Evolutionary conservation across 2,329 filamentous ascomycete species (phyloP).

Genomic region (Mollisia scopiformis): DNA sequence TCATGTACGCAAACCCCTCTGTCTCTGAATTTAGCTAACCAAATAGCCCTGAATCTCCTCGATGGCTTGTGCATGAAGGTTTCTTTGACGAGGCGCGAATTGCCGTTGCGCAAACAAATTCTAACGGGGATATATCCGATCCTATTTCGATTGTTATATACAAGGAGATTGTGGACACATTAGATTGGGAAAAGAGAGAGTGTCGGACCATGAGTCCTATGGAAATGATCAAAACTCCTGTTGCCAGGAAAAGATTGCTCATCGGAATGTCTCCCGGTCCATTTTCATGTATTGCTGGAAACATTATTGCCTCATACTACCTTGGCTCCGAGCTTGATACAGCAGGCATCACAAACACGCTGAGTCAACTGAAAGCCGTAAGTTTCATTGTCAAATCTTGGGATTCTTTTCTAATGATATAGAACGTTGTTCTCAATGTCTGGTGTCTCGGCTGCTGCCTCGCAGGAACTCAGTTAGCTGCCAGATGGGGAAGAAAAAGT

Average conservation of each 20-base stretch:
- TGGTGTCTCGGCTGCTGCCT: conserved; percentile 49
- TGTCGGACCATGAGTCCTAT: conserved; percentile 25
- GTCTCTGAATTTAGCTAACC: not conserved
- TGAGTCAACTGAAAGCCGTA: conserved; percentile 46
- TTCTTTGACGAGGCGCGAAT: conserved; percentile 27
- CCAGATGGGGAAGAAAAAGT: conserved; percentile 48
- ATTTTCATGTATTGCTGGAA: conserved; percentile 43
- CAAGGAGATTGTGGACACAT: conserved; percentile 36
- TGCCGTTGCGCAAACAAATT: conserved; percentile 43
- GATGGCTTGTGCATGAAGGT: conserved; percentile 37
- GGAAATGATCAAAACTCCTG: conserved; percentile 37
- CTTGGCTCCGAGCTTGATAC: conserved; percentile 45
- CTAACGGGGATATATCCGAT: conserved; percentile 40
- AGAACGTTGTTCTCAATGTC: conserved; percentile 53
- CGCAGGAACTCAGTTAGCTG: conserved; percentile 45
- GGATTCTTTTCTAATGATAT: not conserved
- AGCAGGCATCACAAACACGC: conserved; percentile 48
- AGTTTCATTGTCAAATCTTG: not conserved
- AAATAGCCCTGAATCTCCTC: conserved; percentile 26
- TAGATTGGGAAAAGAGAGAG: conserved; percentile 30
- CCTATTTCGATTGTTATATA: conserved; percentile 29
- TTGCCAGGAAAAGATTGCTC: conserved; percentile 42
- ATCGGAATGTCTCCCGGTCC: conserved; percentile 41
- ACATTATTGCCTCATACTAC: conserved; percentile 43
- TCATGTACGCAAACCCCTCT: conserved; percentile 8